Base-by-base conservation (phyloP, 805 yeast species). In the Metschnikowia peoriensis region DNA sequence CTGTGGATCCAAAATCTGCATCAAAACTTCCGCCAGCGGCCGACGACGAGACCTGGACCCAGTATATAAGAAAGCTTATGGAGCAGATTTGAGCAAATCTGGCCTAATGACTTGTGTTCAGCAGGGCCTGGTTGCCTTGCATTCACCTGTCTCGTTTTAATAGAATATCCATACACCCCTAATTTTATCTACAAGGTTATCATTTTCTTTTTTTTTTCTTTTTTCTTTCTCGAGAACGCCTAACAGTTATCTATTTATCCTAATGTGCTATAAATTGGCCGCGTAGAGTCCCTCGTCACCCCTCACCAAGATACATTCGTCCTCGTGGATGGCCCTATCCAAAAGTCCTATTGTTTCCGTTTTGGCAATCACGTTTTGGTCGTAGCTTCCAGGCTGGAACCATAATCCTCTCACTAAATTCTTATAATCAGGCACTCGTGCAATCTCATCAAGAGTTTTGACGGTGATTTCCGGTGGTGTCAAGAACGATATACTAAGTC, bases 301-400 rank as follows among this genome's bases (percentile, higher is more conserved):
- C 47, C 80, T 73, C 1, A 86, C 88, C 53, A 89, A 69, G 41
- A 89, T 82, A 68, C 96, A 89, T 55, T 84, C 84, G 16, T 83
- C 88, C 60, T 80, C 76, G 37, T 69, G 69, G 16, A 79, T 67
- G 4, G 71, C 67, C 16, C 58, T 61, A 16, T 66, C 73, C 5
- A 57, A 60, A 28, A 64, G 64, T n/a, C 69, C 79, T 53, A 67
- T 65, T 34, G 55, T 62, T 44, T 59, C 63, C n/a, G 79, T 77
- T 35, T 67, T 67, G 0, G 76, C 70, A 15, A 86, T 70, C 3
- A 80, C 81, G 11, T 71, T 75, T 2, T 64, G 62, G 60, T 86
- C 84, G 58, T 80, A 88, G 22, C 90, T 80, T 0, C 96, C 96
- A 0, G 96, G 96, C 63, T 89, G 96, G 58, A 87, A 84, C 96